Evolutionary conservation across 139 green algal genomes (phyloP).

Genomic region (Dunaliella sp.): DNA sequence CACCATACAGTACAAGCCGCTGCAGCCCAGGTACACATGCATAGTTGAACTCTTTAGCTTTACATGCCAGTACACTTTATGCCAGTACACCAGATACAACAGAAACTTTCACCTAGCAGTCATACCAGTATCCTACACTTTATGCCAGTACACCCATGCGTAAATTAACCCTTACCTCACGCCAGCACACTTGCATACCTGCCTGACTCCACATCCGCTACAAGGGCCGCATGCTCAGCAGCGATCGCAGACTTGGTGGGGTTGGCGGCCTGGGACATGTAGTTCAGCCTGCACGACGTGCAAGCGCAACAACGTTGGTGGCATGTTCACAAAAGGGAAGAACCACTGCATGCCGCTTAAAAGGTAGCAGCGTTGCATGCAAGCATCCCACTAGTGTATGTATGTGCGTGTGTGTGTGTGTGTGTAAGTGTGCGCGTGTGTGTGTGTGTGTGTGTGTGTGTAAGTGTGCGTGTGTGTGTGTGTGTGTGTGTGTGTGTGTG

Average conservation of each 20-base stretch:
- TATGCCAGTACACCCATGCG: too few species aligned
- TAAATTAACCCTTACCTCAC: too few species aligned
- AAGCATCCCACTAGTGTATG: neutral
- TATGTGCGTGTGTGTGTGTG: neutral
- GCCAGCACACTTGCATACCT: neutral
- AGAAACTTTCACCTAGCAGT: too few species aligned
- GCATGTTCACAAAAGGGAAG: too few species aligned
- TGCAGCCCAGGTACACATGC: too few species aligned
- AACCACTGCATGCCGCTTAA: too few species aligned
- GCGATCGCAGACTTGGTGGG: slow-evolving; percentile 34
- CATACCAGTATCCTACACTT: too few species aligned
- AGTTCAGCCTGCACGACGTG: slow-evolving; percentile 42
- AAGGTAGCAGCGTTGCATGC: too few species aligned
- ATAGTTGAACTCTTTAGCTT: too few species aligned
- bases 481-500: neutral
- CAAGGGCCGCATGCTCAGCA: slow-evolving; percentile 42
- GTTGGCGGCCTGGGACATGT: slow-evolving; percentile 31
- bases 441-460: neutral
- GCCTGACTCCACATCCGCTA: slow-evolving; percentile 10
- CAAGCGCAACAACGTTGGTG: neutral
- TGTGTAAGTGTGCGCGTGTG: neutral
- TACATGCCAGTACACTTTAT: too few species aligned
- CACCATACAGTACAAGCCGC: too few species aligned
- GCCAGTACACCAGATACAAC: too few species aligned
- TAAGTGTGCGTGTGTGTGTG: neutral